Conservation (phyloP, 2,329 filamentous ascomycete species). For the Emergomyces pasteurianus region DNA sequence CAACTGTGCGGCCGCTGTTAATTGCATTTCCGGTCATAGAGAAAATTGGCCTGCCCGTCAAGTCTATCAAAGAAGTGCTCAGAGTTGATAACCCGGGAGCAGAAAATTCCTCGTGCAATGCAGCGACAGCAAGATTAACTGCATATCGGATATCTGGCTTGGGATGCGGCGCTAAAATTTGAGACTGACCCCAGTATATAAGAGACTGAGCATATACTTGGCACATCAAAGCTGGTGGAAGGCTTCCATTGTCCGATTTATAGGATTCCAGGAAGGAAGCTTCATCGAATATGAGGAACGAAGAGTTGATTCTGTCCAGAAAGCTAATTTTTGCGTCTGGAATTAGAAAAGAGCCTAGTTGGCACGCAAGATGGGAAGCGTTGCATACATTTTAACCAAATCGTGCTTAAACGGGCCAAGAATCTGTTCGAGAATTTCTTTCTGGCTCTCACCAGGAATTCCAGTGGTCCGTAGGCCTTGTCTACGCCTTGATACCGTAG, state of each 20-base stretch:
- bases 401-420: slow-evolving; percentile 43
- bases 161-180: slow-evolving; percentile 33
- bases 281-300: slow-evolving; percentile 51
- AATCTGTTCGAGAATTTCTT: slow-evolving; percentile 46
- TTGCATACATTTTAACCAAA: slow-evolving; percentile 40
- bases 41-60: slow-evolving; percentile 48
- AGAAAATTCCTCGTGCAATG: slow-evolving; percentile 48
- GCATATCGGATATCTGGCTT: slow-evolving; percentile 48
- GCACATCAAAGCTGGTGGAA: slow-evolving; percentile 46
- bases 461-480: slow-evolving; percentile 35
- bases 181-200: slow-evolving; percentile 45
- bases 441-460: slow-evolving; percentile 37
- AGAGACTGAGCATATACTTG: slow-evolving; percentile 48
- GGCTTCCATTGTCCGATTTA: slow-evolving; percentile 32
- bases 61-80: slow-evolving; percentile 45
- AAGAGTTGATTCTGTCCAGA: slow-evolving; percentile 45
- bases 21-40: slow-evolving; percentile 48
- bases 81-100: slow-evolving; percentile 49
- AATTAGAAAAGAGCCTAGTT: neutral
- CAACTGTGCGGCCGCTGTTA: slow-evolving; percentile 42
- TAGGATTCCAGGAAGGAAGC: slow-evolving; percentile 41
- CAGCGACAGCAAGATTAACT: slow-evolving; percentile 51
- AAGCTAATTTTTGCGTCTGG: slow-evolving; percentile 33
- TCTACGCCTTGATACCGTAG: slow-evolving; percentile 39
- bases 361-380: slow-evolving; percentile 15